These are phyloP conservation scores for Termitomyces sp. DNA, from an alignment of 768 basidiomycete genomes.

Conservation along the genomic window DNA sequence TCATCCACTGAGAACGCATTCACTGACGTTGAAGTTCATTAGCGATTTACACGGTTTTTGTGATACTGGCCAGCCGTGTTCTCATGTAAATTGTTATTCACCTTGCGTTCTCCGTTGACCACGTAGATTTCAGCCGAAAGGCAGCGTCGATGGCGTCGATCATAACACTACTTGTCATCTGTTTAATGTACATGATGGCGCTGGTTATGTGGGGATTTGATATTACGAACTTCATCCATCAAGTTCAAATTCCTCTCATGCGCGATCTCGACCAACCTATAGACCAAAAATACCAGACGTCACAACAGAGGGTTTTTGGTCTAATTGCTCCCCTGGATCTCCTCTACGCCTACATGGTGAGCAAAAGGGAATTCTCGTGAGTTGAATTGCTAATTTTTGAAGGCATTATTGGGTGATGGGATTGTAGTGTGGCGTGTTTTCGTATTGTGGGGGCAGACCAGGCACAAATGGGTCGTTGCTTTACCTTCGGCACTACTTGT, in stretches of 20 bases:
- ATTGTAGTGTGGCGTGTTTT: constrained; percentile 7
- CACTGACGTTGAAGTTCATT: background rate
- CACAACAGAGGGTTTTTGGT: background rate
- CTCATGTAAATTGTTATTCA: no score
- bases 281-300: background rate
- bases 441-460: background rate
- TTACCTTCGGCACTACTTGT: background rate
- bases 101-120: no score
- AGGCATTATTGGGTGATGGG: constrained; percentile 1
- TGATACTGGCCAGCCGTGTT: background rate
- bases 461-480: background rate
- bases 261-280: background rate
- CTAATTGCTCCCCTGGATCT: background rate
- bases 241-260: constrained; percentile 1
- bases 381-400: background rate
- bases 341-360: constrained; percentile 4
- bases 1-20: background rate
- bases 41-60: background rate
- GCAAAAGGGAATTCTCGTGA: background rate
- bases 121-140: background rate
- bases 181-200: constrained; percentile 1
- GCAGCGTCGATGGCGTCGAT: background rate
- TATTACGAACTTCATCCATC: constrained; percentile 3
- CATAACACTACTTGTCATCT: background rate
- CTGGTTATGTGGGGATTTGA: constrained; percentile 7